Base-by-base conservation (phyloP, 306 rosid genomes). In the Vigna radiata region DNA sequence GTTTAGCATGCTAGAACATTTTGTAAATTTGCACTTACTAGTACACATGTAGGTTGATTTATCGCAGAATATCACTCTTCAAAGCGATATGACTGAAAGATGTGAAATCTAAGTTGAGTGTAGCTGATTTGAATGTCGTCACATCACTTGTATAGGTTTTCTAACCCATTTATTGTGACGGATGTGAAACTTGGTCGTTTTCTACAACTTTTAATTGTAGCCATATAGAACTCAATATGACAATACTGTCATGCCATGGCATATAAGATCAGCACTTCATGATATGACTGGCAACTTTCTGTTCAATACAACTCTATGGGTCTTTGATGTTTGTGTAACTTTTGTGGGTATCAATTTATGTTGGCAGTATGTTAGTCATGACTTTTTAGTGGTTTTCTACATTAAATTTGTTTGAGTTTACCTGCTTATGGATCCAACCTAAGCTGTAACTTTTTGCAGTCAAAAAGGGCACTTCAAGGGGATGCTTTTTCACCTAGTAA, bases 401-500 rank as follows among this genome's bases (percentile, higher is more conserved):
- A 59, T 83, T 53, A 58, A 55, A 46, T 58, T 65, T 67, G 19
- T 67, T 58, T 67, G 23, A 44, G 77, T 39, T 8, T 39, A 27
- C 48, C 14, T 76, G 70, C 48, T 17, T 68, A 52, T 67, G 63
- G 18, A 48, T 76, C 65, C 70, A 68, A 77, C 44, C 71, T 43
- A 62, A 68, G 52, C 49, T 74, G 27, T 29, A 62, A 56, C 65
- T 72, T 60, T 78, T 81, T 84, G 85, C 93, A 92, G 97, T 82
- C 98, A 95, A 84, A 92, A 92, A 69, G 90, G 93, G 47, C 90
- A 84, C 79, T 95, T 92, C 80, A 89, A 87, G 74, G 97, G 93
- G 71, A 92, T 90, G 98, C 85, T 65, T 76, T 95, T 95, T 79
- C 86, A 86, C 39, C 91, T 84, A 12, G 98, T 95, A 71, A 88